phyloP scores from a whole-genome alignment of 768 basidiomycete species.

The Crepidotus variabilis region DNA sequence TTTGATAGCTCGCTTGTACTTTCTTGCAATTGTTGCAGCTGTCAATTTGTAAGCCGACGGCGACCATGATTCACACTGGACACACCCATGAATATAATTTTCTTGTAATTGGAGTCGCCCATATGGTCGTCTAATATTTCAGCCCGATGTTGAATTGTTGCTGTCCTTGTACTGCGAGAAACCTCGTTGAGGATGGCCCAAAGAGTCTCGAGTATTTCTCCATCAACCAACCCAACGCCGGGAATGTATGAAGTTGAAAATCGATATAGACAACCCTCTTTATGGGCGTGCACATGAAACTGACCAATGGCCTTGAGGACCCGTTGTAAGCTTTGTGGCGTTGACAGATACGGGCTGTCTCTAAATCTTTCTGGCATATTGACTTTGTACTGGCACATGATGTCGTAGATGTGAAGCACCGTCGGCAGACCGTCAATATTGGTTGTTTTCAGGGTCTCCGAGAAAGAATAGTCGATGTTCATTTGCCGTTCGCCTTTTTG shows the following conservation, averaged over 20 bases:
- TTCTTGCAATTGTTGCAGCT: neutral
- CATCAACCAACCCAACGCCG: slow-evolving; percentile 25
- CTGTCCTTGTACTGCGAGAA: slow-evolving; percentile 15
- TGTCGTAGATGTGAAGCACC: slow-evolving; percentile 14
- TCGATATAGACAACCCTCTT: slow-evolving; percentile 17
- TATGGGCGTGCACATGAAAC: slow-evolving; percentile 28
- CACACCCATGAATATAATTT: slow-evolving; percentile 5
- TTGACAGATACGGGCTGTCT: neutral
- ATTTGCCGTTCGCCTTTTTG: slow-evolving; percentile 22
- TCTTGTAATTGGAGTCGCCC: slow-evolving; percentile 31
- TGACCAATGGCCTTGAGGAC: slow-evolving; percentile 18
- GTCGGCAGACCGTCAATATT: slow-evolving; percentile 1
- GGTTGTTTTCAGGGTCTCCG: slow-evolving; percentile 8
- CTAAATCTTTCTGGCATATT: neutral
- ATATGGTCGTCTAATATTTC: slow-evolving; percentile 28
- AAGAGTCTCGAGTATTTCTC: slow-evolving; percentile 30
- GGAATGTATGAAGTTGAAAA: slow-evolving; percentile 22
- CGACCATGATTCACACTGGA: neutral
- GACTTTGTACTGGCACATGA: slow-evolving; percentile 15
- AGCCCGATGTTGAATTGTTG: slow-evolving; percentile 17
- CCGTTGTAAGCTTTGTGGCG: neutral
- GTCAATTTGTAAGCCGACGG: neutral
- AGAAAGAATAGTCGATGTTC: slow-evolving; percentile 21
- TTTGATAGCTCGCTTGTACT: neutral
- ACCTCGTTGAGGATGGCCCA: slow-evolving; percentile 27